Evolutionary conservation across 164 flowering plant genomes (phyloP).

Genomic region (Aristolochia californica): DNA sequence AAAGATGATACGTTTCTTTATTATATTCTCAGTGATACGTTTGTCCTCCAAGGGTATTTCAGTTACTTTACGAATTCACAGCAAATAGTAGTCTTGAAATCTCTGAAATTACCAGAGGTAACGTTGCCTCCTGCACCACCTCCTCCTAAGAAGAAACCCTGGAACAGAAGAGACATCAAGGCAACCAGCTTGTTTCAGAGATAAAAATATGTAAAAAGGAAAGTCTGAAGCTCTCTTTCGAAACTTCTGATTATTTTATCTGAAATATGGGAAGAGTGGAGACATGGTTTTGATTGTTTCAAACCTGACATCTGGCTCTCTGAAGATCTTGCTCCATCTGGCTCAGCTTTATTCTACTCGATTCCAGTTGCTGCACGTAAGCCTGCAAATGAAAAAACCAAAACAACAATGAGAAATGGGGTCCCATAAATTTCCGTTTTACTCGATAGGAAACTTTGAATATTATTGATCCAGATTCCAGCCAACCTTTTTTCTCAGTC

Average conservation of each 20-base stretch:
- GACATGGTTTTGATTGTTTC: neutral
- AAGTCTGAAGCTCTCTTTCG: no score
- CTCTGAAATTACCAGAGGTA: conserved; percentile 43
- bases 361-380: conserved; percentile 91
- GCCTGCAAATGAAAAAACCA: conserved; percentile 36
- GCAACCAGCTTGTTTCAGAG: no score
- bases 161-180: neutral
- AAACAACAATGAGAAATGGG: neutral
- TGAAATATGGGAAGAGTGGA: neutral
- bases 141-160: conserved; percentile 66
- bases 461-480: neutral
- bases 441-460: neutral
- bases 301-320: conserved; percentile 83
- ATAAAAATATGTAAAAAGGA: no score
- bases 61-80: no score
- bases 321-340: conserved; percentile 95
- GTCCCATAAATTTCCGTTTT: neutral
- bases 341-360: conserved; percentile 80
- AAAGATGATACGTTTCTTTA: no score
- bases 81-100: neutral
- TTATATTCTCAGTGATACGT: no score
- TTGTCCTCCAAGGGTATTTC: no score
- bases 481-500: conserved; percentile 82
- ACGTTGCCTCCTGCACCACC: conserved; percentile 45
- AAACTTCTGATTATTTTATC: no score